Conservation (phyloP, 495 filamentous ascomycete species). For the Aspergillus ostianus region DNA sequence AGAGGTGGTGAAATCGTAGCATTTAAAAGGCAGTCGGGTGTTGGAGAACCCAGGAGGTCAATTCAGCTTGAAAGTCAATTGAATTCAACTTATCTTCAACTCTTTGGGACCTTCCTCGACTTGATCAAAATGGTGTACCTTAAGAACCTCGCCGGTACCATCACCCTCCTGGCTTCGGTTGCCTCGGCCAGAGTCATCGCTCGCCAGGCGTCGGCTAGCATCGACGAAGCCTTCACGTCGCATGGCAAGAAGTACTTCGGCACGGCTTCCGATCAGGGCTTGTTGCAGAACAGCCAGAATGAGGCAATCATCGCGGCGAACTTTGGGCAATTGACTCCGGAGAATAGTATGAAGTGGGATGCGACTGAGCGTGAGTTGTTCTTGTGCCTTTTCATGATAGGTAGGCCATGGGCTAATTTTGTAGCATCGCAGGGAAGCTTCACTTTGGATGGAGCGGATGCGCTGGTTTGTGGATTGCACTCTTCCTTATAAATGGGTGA, state of each 20-base stretch:
- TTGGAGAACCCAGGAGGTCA: neutral
- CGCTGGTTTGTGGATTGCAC: constrained; percentile 25
- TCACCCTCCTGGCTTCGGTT: constrained; percentile 10
- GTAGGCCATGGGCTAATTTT: constrained; percentile 11
- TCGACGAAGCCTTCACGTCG: constrained; percentile 17
- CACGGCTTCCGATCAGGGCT: constrained; percentile 23
- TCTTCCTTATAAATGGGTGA: neutral
- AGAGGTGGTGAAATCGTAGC: neutral
- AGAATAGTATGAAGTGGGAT: constrained; percentile 61
- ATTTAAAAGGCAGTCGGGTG: neutral
- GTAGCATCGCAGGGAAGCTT: constrained; percentile 40
- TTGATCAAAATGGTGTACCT: constrained; percentile 13
- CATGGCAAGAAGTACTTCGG: constrained; percentile 25
- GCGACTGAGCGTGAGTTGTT: constrained; percentile 31
- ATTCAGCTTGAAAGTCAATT: neutral
- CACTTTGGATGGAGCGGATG: constrained; percentile 42
- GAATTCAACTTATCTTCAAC: neutral
- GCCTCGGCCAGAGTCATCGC: constrained; percentile 5
- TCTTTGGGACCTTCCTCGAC: neutral
- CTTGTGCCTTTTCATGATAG: no score
- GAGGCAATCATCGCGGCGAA: constrained; percentile 42
- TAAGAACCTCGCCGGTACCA: constrained; percentile 6
- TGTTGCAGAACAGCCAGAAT: constrained; percentile 21
- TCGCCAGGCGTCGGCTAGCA: constrained; percentile 10
- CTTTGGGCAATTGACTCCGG: constrained; percentile 52